phyloP scores from a whole-genome alignment of 1,284 basidiomycete species.

The Veloboletus limbatus region DNA sequence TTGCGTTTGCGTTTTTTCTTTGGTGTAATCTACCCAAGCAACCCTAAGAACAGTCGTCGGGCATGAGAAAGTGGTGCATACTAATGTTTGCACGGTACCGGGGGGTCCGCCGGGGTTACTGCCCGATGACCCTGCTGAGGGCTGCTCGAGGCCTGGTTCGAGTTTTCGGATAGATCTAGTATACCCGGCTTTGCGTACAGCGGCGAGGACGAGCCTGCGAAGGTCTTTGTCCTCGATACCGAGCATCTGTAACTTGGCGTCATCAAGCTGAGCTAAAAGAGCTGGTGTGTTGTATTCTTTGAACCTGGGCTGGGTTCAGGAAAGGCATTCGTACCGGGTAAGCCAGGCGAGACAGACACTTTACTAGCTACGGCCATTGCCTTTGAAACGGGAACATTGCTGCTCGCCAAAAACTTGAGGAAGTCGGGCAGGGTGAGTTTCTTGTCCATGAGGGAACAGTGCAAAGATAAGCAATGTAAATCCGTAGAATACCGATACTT shows the following conservation, averaged over 20 bases:
- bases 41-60: constrained; percentile 9
- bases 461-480: too few relatives aligned
- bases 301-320: constrained; percentile 51
- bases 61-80: constrained; percentile 24
- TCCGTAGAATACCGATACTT: too few relatives aligned
- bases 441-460: constrained; percentile 29
- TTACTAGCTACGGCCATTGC: constrained; percentile 79
- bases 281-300: constrained; percentile 67
- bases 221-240: constrained; percentile 70
- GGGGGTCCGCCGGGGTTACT: too few relatives aligned
- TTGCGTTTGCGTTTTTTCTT: constrained; percentile 53
- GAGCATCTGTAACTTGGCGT: constrained; percentile 53
- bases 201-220: constrained; percentile 58
- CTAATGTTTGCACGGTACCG: constrained; percentile 21
- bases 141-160: not conserved
- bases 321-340: not conserved
- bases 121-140: constrained; percentile 10
- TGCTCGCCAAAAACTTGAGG: constrained; percentile 66
- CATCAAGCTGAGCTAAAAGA: constrained; percentile 56
- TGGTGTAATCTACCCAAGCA: constrained; percentile 39
- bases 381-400: constrained; percentile 62
- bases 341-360: constrained; percentile 51
- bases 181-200: constrained; percentile 65
- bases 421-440: constrained; percentile 71
- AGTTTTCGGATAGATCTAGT: constrained; percentile 25